phyloP scores from a whole-genome alignment of 768 basidiomycete genomes.

The Tricholoma furcatifolium region DNA sequence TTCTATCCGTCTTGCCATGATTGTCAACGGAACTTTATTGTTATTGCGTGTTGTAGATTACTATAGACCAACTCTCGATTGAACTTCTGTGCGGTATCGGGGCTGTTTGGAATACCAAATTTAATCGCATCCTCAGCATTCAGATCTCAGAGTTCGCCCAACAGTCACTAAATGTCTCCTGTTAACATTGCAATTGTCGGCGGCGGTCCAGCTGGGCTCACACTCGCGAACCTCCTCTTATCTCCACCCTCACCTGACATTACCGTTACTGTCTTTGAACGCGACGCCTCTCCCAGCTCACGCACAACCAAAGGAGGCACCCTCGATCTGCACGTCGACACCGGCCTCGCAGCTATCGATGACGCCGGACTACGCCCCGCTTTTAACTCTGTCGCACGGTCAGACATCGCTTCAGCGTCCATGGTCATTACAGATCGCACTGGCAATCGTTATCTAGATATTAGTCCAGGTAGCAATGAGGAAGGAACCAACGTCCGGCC shows the following conservation, averaged over 20 bases:
- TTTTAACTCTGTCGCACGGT: slow-evolving; percentile 20
- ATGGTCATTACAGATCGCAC: slow-evolving; percentile 15
- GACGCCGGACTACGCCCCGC: slow-evolving; percentile 22
- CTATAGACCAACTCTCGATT: no score
- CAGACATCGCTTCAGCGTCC: slow-evolving; percentile 12
- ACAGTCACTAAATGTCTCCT: slow-evolving; percentile 4
- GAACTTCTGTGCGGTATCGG: no score
- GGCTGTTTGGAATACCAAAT: neutral
- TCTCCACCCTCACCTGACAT: neutral
- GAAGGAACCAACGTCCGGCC: slow-evolving; percentile 15
- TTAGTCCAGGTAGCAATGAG: slow-evolving; percentile 5
- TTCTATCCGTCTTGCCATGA: no score
- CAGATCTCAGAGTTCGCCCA: no score
- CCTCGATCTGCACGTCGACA: slow-evolving; percentile 25
- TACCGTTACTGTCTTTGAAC: slow-evolving; percentile 21
- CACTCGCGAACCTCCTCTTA: slow-evolving; percentile 22
- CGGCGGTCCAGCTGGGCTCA: slow-evolving; percentile 25
- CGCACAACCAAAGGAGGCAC: slow-evolving; percentile 23
- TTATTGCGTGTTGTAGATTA: no score
- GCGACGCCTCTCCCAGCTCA: slow-evolving; percentile 16
- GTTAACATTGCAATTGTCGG: slow-evolving; percentile 19
- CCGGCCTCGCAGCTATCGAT: slow-evolving; percentile 23
- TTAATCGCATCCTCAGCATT: no score
- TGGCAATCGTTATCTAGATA: slow-evolving; percentile 2
- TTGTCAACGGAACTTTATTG: no score